These are phyloP conservation scores for Medicago arabica DNA, from an alignment of 306 rosid genomes.

Conservation along the genomic window DNA sequence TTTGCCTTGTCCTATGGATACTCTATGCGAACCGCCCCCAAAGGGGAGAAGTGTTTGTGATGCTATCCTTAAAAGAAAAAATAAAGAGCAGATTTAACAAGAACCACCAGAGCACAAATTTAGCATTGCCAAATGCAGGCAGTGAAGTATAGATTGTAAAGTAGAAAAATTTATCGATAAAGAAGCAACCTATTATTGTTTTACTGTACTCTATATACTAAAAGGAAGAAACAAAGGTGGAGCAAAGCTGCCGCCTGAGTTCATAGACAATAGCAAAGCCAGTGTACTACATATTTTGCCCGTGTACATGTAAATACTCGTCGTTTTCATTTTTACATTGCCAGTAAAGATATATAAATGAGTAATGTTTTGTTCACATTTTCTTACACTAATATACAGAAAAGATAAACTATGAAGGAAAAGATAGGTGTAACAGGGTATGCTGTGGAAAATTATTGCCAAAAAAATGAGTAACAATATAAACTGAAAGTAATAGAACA, in stretches of 20 bases:
- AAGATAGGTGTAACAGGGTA: neutral
- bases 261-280: constrained; percentile 31
- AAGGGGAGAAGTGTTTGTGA: constrained; percentile 80
- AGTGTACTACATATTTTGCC: constrained; percentile 37
- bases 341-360: neutral
- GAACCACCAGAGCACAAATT: constrained; percentile 30
- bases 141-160: constrained; percentile 49
- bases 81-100: constrained; percentile 45
- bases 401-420: neutral
- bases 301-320: neutral
- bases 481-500: constrained; percentile 6
- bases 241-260: constrained; percentile 70
- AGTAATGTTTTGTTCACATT: neutral
- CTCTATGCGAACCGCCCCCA: constrained; percentile 93
- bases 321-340: neutral
- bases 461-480: neutral
- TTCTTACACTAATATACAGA: neutral
- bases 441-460: neutral
- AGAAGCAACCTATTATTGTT: constrained; percentile 22
- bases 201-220: constrained; percentile 21
- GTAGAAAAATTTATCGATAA: constrained; percentile 33
- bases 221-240: constrained; percentile 63
- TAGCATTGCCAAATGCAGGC: constrained; percentile 43
- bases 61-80: constrained; percentile 55
- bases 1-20: constrained; percentile 92